Evolutionary conservation across 768 basidiomycete genomes (phyloP).

Genomic region (Hemileccinum rubropunctum): DNA sequence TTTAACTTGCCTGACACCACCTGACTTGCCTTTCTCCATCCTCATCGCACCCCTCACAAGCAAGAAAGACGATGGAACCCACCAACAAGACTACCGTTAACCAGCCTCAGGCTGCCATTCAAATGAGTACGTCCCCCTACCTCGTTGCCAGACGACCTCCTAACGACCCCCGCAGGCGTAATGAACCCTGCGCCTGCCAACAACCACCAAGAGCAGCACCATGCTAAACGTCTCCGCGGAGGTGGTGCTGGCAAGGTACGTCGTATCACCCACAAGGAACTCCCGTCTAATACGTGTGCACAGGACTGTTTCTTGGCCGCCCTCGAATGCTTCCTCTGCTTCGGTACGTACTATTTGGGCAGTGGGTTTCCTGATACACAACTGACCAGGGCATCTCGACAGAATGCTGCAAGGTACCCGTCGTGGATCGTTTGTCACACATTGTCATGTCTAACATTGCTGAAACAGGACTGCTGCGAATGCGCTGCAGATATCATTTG

Average conservation of each 20-base stretch:
- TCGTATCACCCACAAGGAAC: not conserved
- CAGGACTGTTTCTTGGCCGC: conserved; percentile 68
- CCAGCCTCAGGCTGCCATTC: conserved; percentile 58
- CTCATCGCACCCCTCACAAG: conserved; percentile 22
- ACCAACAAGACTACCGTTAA: conserved; percentile 36
- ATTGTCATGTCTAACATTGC: not conserved
- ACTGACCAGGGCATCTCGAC: not conserved
- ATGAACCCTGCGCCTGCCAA: conserved; percentile 44
- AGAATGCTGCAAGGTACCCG: conserved; percentile 70
- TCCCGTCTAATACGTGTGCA: not conserved
- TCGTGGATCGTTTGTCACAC: not conserved
- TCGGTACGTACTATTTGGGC: conserved; percentile 43
- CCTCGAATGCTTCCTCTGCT: conserved; percentile 70
- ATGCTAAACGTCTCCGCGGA: conserved; percentile 61
- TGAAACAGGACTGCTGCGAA: conserved; percentile 63
- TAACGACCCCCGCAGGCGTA: conserved; percentile 33
- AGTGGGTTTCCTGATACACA: not conserved
- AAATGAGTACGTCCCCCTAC: conserved; percentile 55
- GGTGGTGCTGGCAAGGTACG: conserved; percentile 66
- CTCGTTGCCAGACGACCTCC: too few species aligned
- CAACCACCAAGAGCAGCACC: conserved; percentile 40
- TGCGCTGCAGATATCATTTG: conserved; percentile 69
- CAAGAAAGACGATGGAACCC: conserved; percentile 29
- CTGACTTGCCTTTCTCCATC: not conserved
- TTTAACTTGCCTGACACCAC: conserved; percentile 10